Base-by-base conservation (phyloP, 768 basidiomycete species). In the Mycena floridula region DNA sequence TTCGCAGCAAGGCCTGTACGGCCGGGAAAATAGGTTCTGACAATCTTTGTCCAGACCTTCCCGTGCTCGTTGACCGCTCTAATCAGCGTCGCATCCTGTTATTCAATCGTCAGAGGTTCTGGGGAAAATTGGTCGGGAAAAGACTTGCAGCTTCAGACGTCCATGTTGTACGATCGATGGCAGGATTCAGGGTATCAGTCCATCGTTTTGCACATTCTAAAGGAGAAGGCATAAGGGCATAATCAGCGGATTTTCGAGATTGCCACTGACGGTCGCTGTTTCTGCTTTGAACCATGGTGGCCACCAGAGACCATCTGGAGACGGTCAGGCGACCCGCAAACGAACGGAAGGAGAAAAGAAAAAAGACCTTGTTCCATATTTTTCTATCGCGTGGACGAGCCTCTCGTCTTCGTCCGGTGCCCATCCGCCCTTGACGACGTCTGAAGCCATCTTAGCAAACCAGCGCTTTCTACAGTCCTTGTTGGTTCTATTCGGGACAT, bases 361-460 rank as follows among this genome's bases (percentile, higher is more conserved):
- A 35, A 35, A 35, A 18, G 53, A 77, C 76, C 73, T 70, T 45
- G 77, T 77, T 5, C 78, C 78, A 53, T 74, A 76, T 47, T 68
- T 65, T 28, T 77, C 73, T 27, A 80, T 77, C 18, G 75, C 78
- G 50, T 72, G 69, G 39, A 78, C 68, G 8, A 80, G 63, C 26
- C 73, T 69, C 58, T 77, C 74, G 48, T 80, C 78, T 54, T 80
- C 78, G 43, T 80, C 77, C 5, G 76, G 72, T 3, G 76, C 69
- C 78, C 78, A 80, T 8, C 77, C 77, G 37, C 78, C 78, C 54
- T 79, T 79, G 23, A 77, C 74, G 21, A 79, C 76, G 56, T 76
- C 74, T 12, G 76, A 73, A 46, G 76, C 76, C 77, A 80, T 79
- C 64, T 79, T 79, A 27, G 58, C 57, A 48, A 57, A 59, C 59